Evolutionary conservation across 2,329 filamentous ascomycete genomes (phyloP), one percentile per base, ranked within the genome.

Genomic region (Exophiala alcalophila): DNA sequence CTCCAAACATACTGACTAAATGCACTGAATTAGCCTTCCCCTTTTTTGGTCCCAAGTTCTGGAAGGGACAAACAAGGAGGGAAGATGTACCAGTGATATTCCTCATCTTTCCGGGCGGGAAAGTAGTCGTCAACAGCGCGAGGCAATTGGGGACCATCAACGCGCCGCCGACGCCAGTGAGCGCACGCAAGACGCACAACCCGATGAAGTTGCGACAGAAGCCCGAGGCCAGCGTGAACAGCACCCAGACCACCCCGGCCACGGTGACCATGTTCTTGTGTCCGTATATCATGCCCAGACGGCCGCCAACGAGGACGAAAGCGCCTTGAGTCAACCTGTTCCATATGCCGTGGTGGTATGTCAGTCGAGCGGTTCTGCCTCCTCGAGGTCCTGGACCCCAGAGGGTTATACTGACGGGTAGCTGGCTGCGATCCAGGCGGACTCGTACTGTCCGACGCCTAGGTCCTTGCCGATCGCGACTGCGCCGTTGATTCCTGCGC

Each of bases 271-370:
- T 59, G 4, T 60, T 65, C 56, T 77, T 77, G 59, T 80, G 71
- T 0, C 80, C 80, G 45, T 76, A 78, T 1, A 76, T 60, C 28
- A 79, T 74, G 2, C 78, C 78, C 3, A 82, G 58, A 0, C 78
- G 69, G 3, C 77, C 77, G 2, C 71, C 72, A 2, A 77, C 63
- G 2, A 83, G 64, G 21, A 81, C 73, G 52, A 81, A 81, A 0
- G 77, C 74, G 8, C 77, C 77, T 48, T 75, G 71, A 0, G 73
- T 70, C 16, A 11, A 76, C 11, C 5, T 35, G 16, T 12, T 5
- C n/a, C 14, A 21, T 21, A n/a, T n/a, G n/a, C n/a, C 32, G 9
- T 8, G 27, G 11, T 14, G 16, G 27, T 10, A 30, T 14, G 27
- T n/a, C 6, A n/a, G 27, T 30, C n/a, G n/a, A n/a, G n/a, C n/a